These are phyloP conservation scores for Marasmius oreades DNA, from an alignment of 1,284 basidiomycete species.

Conservation along the genomic window DNA sequence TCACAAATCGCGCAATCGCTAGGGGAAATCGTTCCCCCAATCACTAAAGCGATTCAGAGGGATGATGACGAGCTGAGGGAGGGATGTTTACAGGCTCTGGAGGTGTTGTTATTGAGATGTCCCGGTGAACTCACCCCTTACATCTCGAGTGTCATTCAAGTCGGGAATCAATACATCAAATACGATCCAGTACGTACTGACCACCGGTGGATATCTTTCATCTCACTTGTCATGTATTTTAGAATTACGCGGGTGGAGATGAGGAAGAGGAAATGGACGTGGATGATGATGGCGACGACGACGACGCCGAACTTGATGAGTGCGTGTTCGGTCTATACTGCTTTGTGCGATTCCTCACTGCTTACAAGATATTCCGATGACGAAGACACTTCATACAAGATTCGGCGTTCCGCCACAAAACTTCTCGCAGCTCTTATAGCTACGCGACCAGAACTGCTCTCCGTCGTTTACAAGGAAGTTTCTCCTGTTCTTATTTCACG, in stretches of 20 bases:
- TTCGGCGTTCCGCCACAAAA: slow-evolving; percentile 91
- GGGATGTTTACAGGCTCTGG: slow-evolving; percentile 78
- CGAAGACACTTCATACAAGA: slow-evolving; percentile 99
- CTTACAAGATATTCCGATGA: slow-evolving; percentile 86
- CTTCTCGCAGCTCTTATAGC: slow-evolving; percentile 81
- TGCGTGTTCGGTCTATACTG: slow-evolving; percentile 25
- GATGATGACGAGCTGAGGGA: slow-evolving; percentile 84
- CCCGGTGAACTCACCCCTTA: slow-evolving; percentile 79
- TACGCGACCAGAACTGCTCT: slow-evolving; percentile 84
- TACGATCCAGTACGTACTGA: slow-evolving; percentile 80
- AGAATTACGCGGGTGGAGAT: slow-evolving; percentile 88
- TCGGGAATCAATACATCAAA: slow-evolving; percentile 78
- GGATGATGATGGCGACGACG: slow-evolving; percentile 70
- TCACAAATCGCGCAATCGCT: slow-evolving; percentile 58
- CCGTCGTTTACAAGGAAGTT: slow-evolving; percentile 77
- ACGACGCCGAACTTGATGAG: slow-evolving; percentile 77
- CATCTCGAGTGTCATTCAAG: slow-evolving; percentile 64
- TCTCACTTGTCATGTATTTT: not conserved
- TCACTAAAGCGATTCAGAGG: slow-evolving; percentile 61
- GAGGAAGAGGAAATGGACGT: slow-evolving; percentile 85
- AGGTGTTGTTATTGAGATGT: slow-evolving; percentile 80
- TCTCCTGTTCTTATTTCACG: slow-evolving; percentile 87
- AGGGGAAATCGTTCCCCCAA: slow-evolving; percentile 60
- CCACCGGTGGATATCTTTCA: not conserved
- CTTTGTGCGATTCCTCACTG: slow-evolving; percentile 4